Base-by-base conservation (phyloP, 208 protist genomes). In the Leishmania amazonensis region DNA sequence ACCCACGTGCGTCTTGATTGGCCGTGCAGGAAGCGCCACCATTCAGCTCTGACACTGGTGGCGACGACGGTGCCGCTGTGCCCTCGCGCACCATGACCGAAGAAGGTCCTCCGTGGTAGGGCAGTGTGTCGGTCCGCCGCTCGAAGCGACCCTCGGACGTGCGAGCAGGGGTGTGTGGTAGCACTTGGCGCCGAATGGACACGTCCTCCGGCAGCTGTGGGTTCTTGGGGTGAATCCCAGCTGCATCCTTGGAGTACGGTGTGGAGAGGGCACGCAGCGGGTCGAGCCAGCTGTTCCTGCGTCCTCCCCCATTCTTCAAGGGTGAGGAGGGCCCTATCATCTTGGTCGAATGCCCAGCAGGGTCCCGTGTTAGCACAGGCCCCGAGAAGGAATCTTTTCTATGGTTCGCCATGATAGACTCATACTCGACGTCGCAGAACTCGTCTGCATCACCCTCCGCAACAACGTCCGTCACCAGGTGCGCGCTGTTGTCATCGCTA, bases 91-190 rank as follows among this genome's bases (percentile, higher is more conserved):
- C 24, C 64, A 28, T 13, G 35, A 73, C 78, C 9, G 62, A 78
- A 28, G 83, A 68, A 24, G 53, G 35, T 35, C 78, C 65, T 6
- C 45, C 24, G 45, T 54, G 21, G 38, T 71, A 83, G 57, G 58
- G 54, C 7, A 73, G 75, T 19, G 73, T 58, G 60, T 83, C 54
- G 28, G 68, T 53, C 42, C 65, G 75, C 54, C 58, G 83, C 31
- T 65, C 45, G 24, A 68, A 72, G 2, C 28, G 57, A 7, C 71
- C 80, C 53, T 65, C 64, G 6, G 64, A 65, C 15, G 24, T 62
- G 54, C 78, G 75, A n/a, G 13, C 45, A 24, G 83, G 83, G 13
- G 78, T 80, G 58, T 80, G 40, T 28, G 83, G 80, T 28, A 83
- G 83, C 5, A 74, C 68, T 51, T 86, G 64, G 83, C 17, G 49